These are phyloP conservation scores for Zizania latifolia DNA, from an alignment of 176 grass and related monocot genomes.

Conservation along the genomic window DNA sequence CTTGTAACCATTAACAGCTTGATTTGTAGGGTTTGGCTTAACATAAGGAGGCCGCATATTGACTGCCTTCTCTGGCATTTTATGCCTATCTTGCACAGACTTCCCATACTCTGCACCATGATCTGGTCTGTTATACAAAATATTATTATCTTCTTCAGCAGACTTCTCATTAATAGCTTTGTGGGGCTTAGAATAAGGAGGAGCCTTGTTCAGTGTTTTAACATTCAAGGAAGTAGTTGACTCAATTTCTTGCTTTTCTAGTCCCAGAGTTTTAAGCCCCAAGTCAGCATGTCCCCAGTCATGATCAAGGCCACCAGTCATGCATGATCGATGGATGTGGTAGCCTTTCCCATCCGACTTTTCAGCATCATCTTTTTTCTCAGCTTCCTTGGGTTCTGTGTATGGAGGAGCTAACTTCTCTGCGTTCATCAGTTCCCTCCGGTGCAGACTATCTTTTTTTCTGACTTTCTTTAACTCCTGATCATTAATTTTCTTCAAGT, in stretches of 20 bases:
- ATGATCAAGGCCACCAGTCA: conserved; percentile 32
- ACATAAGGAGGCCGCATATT: conserved; percentile 79
- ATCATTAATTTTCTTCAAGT: conserved; percentile 31
- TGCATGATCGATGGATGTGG: conserved; percentile 3
- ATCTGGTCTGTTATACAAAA: conserved; percentile 1
- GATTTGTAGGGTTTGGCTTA: conserved; percentile 28
- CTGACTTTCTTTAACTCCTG: conserved; percentile 35
- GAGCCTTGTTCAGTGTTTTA: conserved; percentile 49
- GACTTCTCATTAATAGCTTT: conserved; percentile 13
- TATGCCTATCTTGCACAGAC: conserved; percentile 29
- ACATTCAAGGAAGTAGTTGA: conserved; percentile 32
- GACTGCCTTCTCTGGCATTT: conserved; percentile 25
- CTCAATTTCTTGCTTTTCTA: conserved; percentile 38
- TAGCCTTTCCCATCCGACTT: conserved; percentile 27
- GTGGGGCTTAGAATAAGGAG: conserved; percentile 65
- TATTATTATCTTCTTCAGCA: conserved; percentile 35
- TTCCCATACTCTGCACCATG: conserved; percentile 24
- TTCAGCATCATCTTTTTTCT: background rate
- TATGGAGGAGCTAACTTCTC: conserved; percentile 32
- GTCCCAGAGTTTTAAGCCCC: conserved; percentile 39
- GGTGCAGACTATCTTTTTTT: conserved; percentile 17
- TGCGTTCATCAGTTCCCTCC: conserved; percentile 15
- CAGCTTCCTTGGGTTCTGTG: background rate
- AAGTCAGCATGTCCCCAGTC: conserved; percentile 36
- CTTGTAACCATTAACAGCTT: conserved; percentile 17